Percentiles rank a stretch among this genome's conserved stretches.
Evolutionary conservation across 768 basidiomycete genomes (phyloP).

Genomic region (Hemileccinum rubropunctum): DNA sequence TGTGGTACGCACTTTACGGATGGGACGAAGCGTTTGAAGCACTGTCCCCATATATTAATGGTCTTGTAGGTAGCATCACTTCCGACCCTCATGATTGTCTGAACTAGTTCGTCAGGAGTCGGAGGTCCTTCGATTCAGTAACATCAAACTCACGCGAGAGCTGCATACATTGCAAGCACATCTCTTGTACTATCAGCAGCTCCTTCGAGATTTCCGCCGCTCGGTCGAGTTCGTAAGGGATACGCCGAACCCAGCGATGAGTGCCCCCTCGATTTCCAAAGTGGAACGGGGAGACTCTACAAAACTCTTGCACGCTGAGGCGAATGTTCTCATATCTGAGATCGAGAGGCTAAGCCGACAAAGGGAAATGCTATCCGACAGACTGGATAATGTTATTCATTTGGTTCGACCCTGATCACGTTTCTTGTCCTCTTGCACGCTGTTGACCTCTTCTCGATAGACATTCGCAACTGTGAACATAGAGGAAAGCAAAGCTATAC

Average conservation of each 20-base stretch:
- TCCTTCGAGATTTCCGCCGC: conserved; percentile 54
- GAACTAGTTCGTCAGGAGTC: conserved; percentile 38
- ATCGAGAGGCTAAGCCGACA: conserved; percentile 42
- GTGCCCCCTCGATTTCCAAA: conserved; percentile 18
- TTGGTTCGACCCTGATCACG: conserved; percentile 16
- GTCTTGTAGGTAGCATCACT: conserved; percentile 35
- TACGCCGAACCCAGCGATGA: conserved; percentile 50
- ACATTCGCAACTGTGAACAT: conserved; percentile 56
- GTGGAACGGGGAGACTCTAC: conserved; percentile 28
- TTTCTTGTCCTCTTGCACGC: neutral
- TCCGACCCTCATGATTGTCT: neutral
- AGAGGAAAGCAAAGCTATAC: conserved; percentile 36
- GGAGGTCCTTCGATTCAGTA: conserved; percentile 37
- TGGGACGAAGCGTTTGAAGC: conserved; percentile 60
- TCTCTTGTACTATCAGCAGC: conserved; percentile 50
- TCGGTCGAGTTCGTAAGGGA: conserved; percentile 46
- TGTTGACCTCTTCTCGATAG: conserved; percentile 28
- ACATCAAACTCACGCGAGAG: conserved; percentile 49
- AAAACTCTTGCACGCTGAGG: conserved; percentile 36
- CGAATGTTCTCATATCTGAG: conserved; percentile 45
- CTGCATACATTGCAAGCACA: conserved; percentile 55
- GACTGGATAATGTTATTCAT: conserved; percentile 24
- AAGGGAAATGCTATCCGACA: conserved; percentile 21
- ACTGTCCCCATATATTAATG: conserved; percentile 48
- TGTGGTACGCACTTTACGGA: conserved; percentile 60